Conservation (phyloP, 805 yeast species). For the Candida pini region DNA sequence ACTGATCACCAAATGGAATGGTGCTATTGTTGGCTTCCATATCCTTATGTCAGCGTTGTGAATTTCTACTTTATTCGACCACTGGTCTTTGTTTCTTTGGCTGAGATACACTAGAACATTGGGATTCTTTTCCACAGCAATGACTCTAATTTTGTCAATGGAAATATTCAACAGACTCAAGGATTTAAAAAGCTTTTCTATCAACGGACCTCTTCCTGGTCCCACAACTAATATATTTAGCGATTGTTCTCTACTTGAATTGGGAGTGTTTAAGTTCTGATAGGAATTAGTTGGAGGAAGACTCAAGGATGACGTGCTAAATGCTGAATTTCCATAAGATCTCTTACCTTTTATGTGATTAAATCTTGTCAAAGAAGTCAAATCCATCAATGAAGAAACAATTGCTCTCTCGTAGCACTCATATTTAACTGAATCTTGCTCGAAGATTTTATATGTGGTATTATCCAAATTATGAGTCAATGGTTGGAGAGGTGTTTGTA, state of each 20-base stretch:
- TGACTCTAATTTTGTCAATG: constrained; percentile 27
- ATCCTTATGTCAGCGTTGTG: constrained; percentile 54
- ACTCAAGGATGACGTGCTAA: constrained; percentile 18
- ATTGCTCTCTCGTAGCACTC: constrained; percentile 62
- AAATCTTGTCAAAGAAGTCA: constrained; percentile 20
- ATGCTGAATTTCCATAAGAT: constrained; percentile 14
- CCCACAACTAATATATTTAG: constrained; percentile 62
- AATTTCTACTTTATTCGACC: constrained; percentile 50
- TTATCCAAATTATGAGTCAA: constrained; percentile 49
- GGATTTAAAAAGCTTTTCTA: constrained; percentile 46
- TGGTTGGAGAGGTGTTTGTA: constrained; percentile 67
- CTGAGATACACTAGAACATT: constrained; percentile 49
- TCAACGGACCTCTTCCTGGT: constrained; percentile 84
- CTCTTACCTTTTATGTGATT: constrained; percentile 13
- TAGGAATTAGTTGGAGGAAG: constrained; percentile 3
- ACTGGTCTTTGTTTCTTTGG: constrained; percentile 41
- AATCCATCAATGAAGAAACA: constrained; percentile 41
- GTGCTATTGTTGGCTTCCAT: constrained; percentile 33
- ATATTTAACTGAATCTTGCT: constrained; percentile 66
- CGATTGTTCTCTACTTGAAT: background rate
- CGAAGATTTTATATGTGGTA: constrained; percentile 63
- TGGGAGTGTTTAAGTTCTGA: background rate
- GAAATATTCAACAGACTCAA: constrained; percentile 28
- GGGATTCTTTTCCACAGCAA: constrained; percentile 70
- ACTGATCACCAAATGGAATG: constrained; percentile 60